Evolutionary conservation across 2,329 filamentous ascomycete species (phyloP).

Genomic region (Aspergillus sp.): DNA sequence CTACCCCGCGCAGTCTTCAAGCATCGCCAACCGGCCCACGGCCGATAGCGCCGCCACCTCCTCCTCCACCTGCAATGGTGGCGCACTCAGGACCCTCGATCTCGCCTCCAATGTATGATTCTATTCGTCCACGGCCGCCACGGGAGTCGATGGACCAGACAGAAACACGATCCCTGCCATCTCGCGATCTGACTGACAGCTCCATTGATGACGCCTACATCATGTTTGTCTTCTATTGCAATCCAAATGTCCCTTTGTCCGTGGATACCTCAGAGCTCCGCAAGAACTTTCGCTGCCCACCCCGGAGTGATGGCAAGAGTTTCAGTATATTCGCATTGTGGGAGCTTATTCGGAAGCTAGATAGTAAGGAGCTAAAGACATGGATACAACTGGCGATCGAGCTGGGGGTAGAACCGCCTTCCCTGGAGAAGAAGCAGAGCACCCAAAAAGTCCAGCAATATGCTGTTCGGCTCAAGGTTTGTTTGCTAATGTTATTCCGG

Average conservation of each 20-base stretch:
- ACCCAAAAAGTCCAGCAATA: constrained; percentile 95
- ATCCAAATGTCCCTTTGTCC: constrained; percentile 72
- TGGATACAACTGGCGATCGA: constrained; percentile 87
- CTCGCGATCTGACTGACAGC: constrained; percentile 65
- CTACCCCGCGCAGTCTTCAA: constrained; percentile 41
- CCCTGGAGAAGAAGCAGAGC: constrained; percentile 79
- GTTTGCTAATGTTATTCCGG: constrained; percentile 20
- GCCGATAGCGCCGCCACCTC: constrained; percentile 28
- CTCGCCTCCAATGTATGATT: constrained; percentile 42
- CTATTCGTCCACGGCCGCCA: constrained; percentile 30
- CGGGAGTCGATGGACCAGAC: constrained; percentile 41
- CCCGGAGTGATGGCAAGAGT: constrained; percentile 82
- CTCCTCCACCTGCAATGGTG: constrained; percentile 2
- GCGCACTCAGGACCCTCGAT: constrained; percentile 41
- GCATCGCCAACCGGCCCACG: constrained; percentile 40
- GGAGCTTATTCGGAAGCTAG: constrained; percentile 75
- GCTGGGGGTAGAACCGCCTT: constrained; percentile 84
- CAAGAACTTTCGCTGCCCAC: constrained; percentile 75
- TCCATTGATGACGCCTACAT: constrained; percentile 82
- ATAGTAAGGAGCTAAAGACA: constrained; percentile 82
- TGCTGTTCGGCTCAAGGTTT: constrained; percentile 84
- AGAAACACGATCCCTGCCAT: constrained; percentile 61
- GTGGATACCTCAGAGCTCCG: constrained; percentile 70
- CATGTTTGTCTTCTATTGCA: constrained; percentile 85
- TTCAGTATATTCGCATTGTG: constrained; percentile 79